Evolutionary conservation across 179 eudicot genomes (phyloP).

Genomic region (Spinacia oleracea): DNA sequence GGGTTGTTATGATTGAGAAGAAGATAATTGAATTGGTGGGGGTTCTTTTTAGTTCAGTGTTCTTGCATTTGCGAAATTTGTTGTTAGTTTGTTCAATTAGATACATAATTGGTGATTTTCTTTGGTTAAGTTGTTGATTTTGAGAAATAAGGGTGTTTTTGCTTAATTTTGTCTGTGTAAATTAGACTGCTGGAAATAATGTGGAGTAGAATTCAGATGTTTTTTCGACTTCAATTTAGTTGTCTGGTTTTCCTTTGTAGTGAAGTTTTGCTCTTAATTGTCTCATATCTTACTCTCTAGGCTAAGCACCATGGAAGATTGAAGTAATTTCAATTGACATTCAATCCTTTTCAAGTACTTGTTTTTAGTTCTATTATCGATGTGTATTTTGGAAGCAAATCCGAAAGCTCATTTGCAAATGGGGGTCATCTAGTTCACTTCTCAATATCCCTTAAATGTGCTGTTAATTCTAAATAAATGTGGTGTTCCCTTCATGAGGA

Average conservation of each 20-base stretch:
- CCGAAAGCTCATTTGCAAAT: not conserved
- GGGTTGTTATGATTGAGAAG: not conserved
- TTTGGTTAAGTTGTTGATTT: not conserved
- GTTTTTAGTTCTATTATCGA: not conserved
- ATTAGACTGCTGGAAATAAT: not conserved
- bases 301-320: not conserved
- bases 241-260: not conserved
- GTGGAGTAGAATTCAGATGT: not conserved
- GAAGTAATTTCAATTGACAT: not conserved
- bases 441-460: not conserved
- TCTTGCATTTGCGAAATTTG: not conserved
- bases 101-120: not conserved
- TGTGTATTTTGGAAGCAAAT: not conserved
- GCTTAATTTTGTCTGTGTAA: not conserved
- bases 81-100: not conserved
- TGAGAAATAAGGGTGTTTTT: not conserved
- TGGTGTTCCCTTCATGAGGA: not conserved
- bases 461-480: not conserved
- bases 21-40: not conserved
- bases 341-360: not conserved
- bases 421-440: not conserved
- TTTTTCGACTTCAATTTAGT: not conserved
- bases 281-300: constrained; percentile 1
- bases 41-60: not conserved
- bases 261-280: not conserved